Evolutionary conservation across 306 rosid species (phyloP).

Genomic region (Crotalaria pallida): DNA sequence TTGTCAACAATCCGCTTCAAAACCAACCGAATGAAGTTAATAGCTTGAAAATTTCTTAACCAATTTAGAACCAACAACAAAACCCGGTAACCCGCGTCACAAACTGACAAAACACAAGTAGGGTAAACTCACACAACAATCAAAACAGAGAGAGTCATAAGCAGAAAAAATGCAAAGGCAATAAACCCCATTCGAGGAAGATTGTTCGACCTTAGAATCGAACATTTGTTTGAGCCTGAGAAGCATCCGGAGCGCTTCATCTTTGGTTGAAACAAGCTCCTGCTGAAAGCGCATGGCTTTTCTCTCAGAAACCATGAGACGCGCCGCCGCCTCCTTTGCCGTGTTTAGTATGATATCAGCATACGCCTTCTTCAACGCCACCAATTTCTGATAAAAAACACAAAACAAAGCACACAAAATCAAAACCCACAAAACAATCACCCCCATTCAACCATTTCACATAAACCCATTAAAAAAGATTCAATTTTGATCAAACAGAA

Average conservation of each 20-base stretch:
- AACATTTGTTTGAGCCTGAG: slow-evolving; percentile 64
- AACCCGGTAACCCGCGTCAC: slow-evolving; percentile 16
- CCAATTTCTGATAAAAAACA: slow-evolving; percentile 57
- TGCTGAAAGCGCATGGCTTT: slow-evolving; percentile 49
- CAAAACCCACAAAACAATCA: slow-evolving; percentile 17
- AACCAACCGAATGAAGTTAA: slow-evolving; percentile 13
- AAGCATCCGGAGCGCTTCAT: slow-evolving; percentile 69
- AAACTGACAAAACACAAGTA: slow-evolving; percentile 3
- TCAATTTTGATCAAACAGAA: background rate
- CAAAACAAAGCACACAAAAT: slow-evolving; percentile 5
- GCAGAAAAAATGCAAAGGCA: slow-evolving; percentile 5
- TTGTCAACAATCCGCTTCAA: background rate
- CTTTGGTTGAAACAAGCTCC: slow-evolving; percentile 55
- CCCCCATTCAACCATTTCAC: background rate
- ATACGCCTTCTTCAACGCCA: slow-evolving; percentile 78
- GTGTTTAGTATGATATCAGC: slow-evolving; percentile 77
- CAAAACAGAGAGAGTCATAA: background rate
- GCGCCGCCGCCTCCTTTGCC: slow-evolving; percentile 81
- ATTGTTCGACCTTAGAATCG: slow-evolving; percentile 61
- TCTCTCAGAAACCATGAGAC: slow-evolving; percentile 67
- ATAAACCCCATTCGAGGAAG: slow-evolving; percentile 7
- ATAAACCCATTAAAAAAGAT: background rate
- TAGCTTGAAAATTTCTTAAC: slow-evolving; percentile 16
- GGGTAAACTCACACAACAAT: slow-evolving; percentile 5
- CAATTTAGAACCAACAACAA: slow-evolving; percentile 15